Base-by-base conservation (phyloP, 2,329 filamentous ascomycete genomes). In the Gnomoniopsis sp. region DNA sequence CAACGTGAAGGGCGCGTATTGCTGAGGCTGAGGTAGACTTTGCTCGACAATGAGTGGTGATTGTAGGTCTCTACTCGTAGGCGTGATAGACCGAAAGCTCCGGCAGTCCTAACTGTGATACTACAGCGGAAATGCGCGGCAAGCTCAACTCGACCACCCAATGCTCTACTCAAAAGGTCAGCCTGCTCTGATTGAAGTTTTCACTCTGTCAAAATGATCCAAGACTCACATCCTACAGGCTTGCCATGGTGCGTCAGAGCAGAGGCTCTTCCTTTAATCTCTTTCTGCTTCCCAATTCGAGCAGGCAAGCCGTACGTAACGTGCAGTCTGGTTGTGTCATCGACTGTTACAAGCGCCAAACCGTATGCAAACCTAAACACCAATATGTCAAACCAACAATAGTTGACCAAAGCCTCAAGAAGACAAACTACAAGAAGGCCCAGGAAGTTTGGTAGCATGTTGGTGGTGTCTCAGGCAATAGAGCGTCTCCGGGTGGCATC, bases 401-500 rank as follows among this genome's bases (percentile, higher is more conserved):
- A 14, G 23, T 52, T 21, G 14, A 8, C 33, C 44, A 23, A 17
- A 12, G 22, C 43, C 19, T 21, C 3, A 30, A 2, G 6, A 2
- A 11, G 4, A 1, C 19, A 23, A 15, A n/a, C 7, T 4, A 17
- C 21, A 12, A 21, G 17, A 33, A 26, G 21, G 4, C 2, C 21
- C 6, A 52, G 23, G 4, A 8, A 30, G 26, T 43, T 19, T 15
- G n/a, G 23, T 34, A 23, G 43, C 55, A 14, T 47, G 48, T 41
- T 55, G 59, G 46, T 8, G 21, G 36, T 49, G 52, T 59, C 43
- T 61, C 55, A 53, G 59, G 34, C 14, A 10, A 12, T 49, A 15
- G 52, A 23, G 33, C 54, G 47, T 48, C 17, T 43, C 44, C 38
- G 3, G 21, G 26, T 47, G 41, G 38, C 34, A 49, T 48, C 59